Evolutionary conservation across 1,284 basidiomycete species (phyloP).

Genomic region (Microbotryum saponariae): DNA sequence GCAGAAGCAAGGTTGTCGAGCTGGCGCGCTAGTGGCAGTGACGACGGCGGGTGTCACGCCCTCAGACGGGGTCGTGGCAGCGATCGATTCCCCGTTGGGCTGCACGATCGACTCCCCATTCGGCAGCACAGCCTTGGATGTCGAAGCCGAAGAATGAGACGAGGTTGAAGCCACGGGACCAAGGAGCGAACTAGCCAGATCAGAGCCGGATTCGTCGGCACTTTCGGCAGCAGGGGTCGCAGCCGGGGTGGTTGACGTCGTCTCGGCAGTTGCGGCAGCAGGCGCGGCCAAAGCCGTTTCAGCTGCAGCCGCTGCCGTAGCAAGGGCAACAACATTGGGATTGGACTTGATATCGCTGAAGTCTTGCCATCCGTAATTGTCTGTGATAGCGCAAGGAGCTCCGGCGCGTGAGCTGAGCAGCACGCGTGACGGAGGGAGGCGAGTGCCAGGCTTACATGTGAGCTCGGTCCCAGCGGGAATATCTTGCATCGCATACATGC

Average conservation of each 20-base stretch:
- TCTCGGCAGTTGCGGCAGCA: not conserved
- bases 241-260: not conserved
- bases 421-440: not conserved
- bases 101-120: not conserved
- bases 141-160: not conserved
- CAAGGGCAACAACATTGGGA: not conserved
- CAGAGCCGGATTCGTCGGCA: conserved; percentile 17
- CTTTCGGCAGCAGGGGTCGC: not conserved
- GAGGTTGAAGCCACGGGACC: not conserved
- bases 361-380: conserved; percentile 36
- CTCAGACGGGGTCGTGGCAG: not conserved
- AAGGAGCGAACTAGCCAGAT: conserved; percentile 1
- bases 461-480: conserved; percentile 45
- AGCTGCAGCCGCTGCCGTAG: not conserved
- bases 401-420: not conserved
- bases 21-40: conserved; percentile 31
- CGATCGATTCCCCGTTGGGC: not conserved
- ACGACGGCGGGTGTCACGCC: not conserved
- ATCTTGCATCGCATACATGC: conserved; percentile 42
- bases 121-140: not conserved
- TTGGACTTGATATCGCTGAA: conserved; percentile 13
- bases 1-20: conserved; percentile 41
- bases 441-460: conserved; percentile 18
- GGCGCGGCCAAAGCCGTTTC: not conserved
- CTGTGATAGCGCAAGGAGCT: conserved; percentile 38